Conservation (phyloP, 1,284 basidiomycete species). For the Cutaneotrichosporon mucoides region DNA sequence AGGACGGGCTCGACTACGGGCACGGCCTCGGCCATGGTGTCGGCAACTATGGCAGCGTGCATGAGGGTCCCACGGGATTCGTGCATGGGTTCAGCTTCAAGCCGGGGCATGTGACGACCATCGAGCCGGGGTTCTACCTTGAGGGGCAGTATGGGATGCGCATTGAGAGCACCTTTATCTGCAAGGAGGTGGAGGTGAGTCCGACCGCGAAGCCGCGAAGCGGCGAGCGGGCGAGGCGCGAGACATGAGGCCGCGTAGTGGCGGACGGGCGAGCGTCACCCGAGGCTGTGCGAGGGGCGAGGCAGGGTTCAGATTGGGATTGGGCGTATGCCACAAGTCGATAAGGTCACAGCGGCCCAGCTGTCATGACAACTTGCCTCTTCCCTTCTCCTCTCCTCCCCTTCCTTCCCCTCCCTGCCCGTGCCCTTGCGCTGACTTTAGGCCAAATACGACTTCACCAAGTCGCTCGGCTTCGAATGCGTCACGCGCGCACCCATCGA, state of each 20-base stretch:
- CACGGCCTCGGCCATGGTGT: conserved; percentile 49
- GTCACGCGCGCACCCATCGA: conserved; percentile 91
- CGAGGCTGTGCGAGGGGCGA: no score
- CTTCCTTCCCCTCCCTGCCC: no score
- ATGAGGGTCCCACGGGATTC: conserved; percentile 41
- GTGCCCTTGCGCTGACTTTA: no score
- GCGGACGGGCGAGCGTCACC: no score
- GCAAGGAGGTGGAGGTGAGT: conserved; percentile 60
- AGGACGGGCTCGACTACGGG: conserved; percentile 74
- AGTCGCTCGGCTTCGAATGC: conserved; percentile 82
- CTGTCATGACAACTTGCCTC: no score
- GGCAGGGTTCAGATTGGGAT: no score
- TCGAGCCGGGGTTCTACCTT: conserved; percentile 61
- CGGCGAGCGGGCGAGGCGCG: no score
- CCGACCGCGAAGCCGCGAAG: no score
- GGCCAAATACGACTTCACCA: conserved; percentile 59
- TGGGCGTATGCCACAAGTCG: no score
- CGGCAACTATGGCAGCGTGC: conserved; percentile 38
- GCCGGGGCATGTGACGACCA: conserved; percentile 82
- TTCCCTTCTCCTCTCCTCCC: no score
- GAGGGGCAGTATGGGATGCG: conserved; percentile 82
- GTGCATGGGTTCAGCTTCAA: conserved; percentile 56
- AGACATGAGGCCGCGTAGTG: no score
- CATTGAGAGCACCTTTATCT: conserved; percentile 76
- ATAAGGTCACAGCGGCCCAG: no score